Base-by-base conservation (phyloP, 2,329 filamentous ascomycete genomes). In the Cladorrhinum sp. region DNA sequence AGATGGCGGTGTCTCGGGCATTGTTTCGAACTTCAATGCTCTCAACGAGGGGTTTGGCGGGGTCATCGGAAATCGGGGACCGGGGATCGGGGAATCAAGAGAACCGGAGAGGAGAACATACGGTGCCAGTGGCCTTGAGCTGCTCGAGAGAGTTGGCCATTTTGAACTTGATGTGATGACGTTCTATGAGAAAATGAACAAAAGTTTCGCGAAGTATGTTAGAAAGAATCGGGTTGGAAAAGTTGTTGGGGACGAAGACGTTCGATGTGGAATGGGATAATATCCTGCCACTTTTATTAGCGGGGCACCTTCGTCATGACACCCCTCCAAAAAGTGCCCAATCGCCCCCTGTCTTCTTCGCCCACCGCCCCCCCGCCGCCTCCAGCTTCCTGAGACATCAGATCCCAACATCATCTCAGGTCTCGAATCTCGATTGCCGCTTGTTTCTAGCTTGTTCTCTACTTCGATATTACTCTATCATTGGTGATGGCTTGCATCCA, bases 101-200 rank as follows among this genome's bases (percentile, higher is more conserved):
- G n/a, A n/a, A n/a, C n/a, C n/a, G n/a, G n/a, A n/a, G n/a, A 46
- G 54, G 20, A 48, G 58, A 66, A 90, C 91, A 80, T 85, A 96
- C 92, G 74, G 95, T 99, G 88, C 95, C 95, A 76, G 89, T 79
- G 82, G 91, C 88, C 86, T 99, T 99, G 78, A 99, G 87, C 83
- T 98, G 93, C 73, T 98, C 95, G 73, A 99, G 90, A 79, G 93
- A 91, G 79, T 82, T 89, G 79, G 91, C 80, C 93, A 97, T 97
- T 53, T 67, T 78, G 68, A 68, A 62, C 33, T 30, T 30, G 58
- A 46, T 49, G 23, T 36, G 55, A 49, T 57, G 33, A 36, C 12
- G 4, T 12, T 57, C 51, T 46, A 53, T 55, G 52, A 42, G 48
- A 26, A 48, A 39, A 52, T 50, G 14, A 28, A 42, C 54, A 53